Percentiles rank a stretch among this genome's conserved stretches.
Evolutionary conservation across 164 flowering plant species (phyloP).

Genomic region (Santalum album): DNA sequence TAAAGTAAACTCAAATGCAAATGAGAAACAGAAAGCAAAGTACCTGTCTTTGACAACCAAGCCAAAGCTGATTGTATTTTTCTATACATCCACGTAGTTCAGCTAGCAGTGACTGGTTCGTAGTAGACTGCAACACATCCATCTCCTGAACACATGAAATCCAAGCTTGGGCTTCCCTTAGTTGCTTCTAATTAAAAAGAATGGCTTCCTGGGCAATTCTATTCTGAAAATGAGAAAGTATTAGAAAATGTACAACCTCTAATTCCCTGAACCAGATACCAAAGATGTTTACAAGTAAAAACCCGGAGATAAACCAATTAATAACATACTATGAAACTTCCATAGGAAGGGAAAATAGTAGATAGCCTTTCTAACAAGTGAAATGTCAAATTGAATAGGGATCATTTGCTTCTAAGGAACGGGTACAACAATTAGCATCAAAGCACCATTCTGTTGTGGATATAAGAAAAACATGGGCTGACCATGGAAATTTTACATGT

Average conservation of each 20-base stretch:
- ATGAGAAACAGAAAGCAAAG: conserved; percentile 19
- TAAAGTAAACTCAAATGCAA: not conserved
- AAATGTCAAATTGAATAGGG: too few relatives aligned
- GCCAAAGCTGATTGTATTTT: conserved; percentile 81
- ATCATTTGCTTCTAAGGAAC: too few relatives aligned
- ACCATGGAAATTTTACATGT: too few relatives aligned
- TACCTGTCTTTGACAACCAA: conserved; percentile 86
- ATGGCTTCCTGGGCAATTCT: conserved; percentile 79
- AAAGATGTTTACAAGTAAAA: too few relatives aligned
- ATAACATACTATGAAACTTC: too few relatives aligned
- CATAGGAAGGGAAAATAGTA: too few relatives aligned
- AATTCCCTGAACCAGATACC: not conserved
- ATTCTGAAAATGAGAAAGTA: conserved; percentile 69
- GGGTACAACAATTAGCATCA: too few relatives aligned
- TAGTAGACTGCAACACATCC: conserved; percentile 67
- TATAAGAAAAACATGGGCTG: too few relatives aligned
- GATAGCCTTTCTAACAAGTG: too few relatives aligned
- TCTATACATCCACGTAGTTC: conserved; percentile 82
- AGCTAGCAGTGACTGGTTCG: conserved; percentile 65
- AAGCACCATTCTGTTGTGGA: too few relatives aligned
- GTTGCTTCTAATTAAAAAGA: conserved; percentile 66
- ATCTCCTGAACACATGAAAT: conserved; percentile 71
- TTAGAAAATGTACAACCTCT: conserved; percentile 4
- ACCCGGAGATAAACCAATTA: too few relatives aligned
- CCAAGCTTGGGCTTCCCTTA: conserved; percentile 93